Conservation (phyloP, 176 grass and related monocot genomes). For the Triticum dicoccoides region DNA sequence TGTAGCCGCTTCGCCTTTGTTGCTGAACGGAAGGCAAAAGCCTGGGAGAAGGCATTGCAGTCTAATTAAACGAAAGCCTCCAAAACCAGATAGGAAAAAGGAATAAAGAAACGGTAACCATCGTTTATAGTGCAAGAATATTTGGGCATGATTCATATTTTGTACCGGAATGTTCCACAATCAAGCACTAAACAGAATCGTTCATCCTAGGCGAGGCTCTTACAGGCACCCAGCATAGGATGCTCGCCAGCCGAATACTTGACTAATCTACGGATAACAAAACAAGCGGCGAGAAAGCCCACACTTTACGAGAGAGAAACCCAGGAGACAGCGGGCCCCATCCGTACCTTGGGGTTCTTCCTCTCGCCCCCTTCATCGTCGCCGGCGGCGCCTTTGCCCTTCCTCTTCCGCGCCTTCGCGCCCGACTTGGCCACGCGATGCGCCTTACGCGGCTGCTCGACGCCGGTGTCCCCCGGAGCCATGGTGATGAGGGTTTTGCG, state of each 20-base stretch:
- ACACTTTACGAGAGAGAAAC: background rate
- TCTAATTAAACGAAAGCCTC: conserved; percentile 19
- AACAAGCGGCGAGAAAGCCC: background rate
- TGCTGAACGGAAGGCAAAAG: conserved; percentile 91
- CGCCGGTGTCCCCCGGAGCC: conserved; percentile 38
- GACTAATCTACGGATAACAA: background rate
- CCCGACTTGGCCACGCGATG: conserved; percentile 76
- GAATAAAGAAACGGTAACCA: background rate
- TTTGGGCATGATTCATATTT: background rate
- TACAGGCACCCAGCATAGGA: background rate
- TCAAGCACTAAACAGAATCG: background rate
- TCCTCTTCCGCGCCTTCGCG: conserved; percentile 68
- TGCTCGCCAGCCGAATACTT: background rate
- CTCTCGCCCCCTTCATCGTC: conserved; percentile 45
- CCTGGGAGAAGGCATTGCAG: conserved; percentile 41
- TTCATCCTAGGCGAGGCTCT: background rate
- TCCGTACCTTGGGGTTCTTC: conserved; percentile 81
- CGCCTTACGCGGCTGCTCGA: conserved; percentile 71
- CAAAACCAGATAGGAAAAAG: conserved; percentile 15
- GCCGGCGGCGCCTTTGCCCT: conserved; percentile 42
- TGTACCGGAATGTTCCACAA: background rate
- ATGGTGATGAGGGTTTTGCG: conserved; percentile 34
- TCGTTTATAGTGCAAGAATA: background rate
- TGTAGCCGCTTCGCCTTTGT: conserved; percentile 82
- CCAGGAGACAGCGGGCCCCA: background rate